These are phyloP conservation scores for Caloboletus inedulis DNA, from an alignment of 1,284 basidiomycete species.

Conservation along the genomic window DNA sequence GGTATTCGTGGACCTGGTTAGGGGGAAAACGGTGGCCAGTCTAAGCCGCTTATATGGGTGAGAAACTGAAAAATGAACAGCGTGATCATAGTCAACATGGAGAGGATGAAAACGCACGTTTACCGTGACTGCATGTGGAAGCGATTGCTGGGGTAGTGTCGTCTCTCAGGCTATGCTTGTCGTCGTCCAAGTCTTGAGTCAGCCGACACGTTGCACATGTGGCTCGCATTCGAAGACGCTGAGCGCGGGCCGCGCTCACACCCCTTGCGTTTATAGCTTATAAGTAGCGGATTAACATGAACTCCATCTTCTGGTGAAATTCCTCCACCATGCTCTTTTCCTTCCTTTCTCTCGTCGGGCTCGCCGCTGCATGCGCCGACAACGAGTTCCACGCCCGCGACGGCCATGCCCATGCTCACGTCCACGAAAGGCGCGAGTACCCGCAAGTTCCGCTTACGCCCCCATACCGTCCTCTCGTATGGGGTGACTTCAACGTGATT, in stretches of 20 bases:
- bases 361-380: conserved; percentile 23
- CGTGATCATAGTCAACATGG: background rate
- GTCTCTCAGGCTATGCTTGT: background rate
- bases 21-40: conserved; percentile 1
- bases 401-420: conserved; percentile 31
- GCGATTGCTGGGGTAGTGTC: background rate
- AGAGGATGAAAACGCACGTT: conserved; percentile 6
- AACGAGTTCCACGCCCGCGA: conserved; percentile 13
- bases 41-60: background rate
- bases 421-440: conserved; percentile 40
- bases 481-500: conserved; percentile 72
- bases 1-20: too few species aligned
- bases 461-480: conserved; percentile 62
- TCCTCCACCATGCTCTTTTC: conserved; percentile 16
- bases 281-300: background rate
- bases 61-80: background rate
- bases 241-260: too few species aligned
- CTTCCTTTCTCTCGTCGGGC: conserved; percentile 18
- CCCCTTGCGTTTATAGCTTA: too few species aligned
- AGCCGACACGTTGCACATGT: background rate
- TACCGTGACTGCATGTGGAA: background rate
- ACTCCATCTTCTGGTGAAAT: background rate
- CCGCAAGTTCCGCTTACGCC: conserved; percentile 47
- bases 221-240: background rate
- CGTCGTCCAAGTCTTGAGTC: background rate